A percentile compares a stretch with the other conserved stretches of the same genome.
phyloP scores from a whole-genome alignment of 768 basidiomycete species.

The Tricholoma flavovirens region DNA sequence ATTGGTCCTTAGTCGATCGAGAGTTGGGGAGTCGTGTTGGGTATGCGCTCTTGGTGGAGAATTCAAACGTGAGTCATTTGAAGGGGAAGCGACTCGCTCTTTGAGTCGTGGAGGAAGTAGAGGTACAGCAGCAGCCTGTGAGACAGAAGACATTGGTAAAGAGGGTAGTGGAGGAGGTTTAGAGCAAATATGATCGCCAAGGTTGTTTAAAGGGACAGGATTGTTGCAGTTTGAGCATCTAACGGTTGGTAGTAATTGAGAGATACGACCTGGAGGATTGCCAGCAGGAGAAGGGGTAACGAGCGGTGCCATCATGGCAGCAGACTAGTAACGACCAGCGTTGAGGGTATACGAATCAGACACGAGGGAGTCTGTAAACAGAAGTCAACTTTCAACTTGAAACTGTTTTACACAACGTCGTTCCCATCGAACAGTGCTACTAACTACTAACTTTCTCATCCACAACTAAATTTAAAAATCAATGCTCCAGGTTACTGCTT shows the following conservation, averaged over 20 bases:
- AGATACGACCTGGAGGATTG: slow-evolving; percentile 40
- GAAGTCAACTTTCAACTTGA: no score
- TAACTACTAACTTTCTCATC: no score
- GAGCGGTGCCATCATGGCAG: slow-evolving; percentile 25
- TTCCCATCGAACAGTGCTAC: no score
- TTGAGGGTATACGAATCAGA: background rate
- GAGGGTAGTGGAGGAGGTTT: slow-evolving; percentile 41
- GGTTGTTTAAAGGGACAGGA: slow-evolving; percentile 64
- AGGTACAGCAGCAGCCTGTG: slow-evolving; percentile 35
- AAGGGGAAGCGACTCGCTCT: slow-evolving; percentile 29
- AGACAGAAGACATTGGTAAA: slow-evolving; percentile 31
- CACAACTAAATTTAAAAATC: background rate
- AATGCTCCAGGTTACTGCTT: background rate
- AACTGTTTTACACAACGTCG: no score
- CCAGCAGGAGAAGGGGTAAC: slow-evolving; percentile 21
- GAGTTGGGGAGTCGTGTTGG: slow-evolving; percentile 18
- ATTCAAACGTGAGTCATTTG: slow-evolving; percentile 6
- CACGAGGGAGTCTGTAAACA: no score
- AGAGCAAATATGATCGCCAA: slow-evolving; percentile 75
- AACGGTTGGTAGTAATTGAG: slow-evolving; percentile 73
- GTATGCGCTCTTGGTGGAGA: background rate
- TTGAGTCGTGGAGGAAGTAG: slow-evolving; percentile 49
- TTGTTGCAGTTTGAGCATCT: slow-evolving; percentile 78
- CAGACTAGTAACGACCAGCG: slow-evolving; percentile 26
- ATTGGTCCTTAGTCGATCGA: slow-evolving; percentile 28